Evolutionary conservation across 805 yeast genomes (phyloP).

Genomic region (Blastobotrys mokoenaii): DNA sequence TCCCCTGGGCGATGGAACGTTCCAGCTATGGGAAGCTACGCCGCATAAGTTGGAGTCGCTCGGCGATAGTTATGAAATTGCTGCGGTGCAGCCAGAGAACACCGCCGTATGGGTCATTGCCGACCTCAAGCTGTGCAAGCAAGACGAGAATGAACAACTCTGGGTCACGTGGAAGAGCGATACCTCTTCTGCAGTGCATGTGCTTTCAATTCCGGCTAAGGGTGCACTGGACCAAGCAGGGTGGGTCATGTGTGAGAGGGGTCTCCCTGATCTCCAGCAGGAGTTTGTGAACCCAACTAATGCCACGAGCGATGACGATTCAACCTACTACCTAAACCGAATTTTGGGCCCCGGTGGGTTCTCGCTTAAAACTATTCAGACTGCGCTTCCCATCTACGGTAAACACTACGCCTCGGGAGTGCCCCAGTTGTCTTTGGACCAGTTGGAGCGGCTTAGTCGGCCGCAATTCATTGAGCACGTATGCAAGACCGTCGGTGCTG

Average conservation of each 20-base stretch:
- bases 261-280: neutral
- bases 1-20: slow-evolving; percentile 25
- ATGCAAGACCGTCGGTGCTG: slow-evolving; percentile 26
- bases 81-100: slow-evolving; percentile 28
- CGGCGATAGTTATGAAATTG: slow-evolving; percentile 24
- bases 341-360: slow-evolving; percentile 45
- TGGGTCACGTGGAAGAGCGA: slow-evolving; percentile 59
- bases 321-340: slow-evolving; percentile 31
- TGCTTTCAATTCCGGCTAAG: neutral
- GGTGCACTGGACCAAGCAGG: neutral
- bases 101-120: slow-evolving; percentile 41
- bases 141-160: slow-evolving; percentile 23
- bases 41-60: slow-evolving; percentile 21
- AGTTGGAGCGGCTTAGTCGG: neutral
- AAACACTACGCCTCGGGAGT: slow-evolving; percentile 30
- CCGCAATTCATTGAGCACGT: slow-evolving; percentile 9
- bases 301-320: slow-evolving; percentile 10
- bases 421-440: neutral
- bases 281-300: slow-evolving; percentile 16
- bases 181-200: slow-evolving; percentile 37
- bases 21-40: slow-evolving; percentile 9
- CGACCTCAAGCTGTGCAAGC: slow-evolving; percentile 32
- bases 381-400: slow-evolving; percentile 46
- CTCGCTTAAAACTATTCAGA: slow-evolving; percentile 39
- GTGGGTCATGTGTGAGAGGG: neutral